These are phyloP conservation scores for Nasturtium officinale DNA, from an alignment of 345 rosid genomes.

Conservation along the genomic window DNA sequence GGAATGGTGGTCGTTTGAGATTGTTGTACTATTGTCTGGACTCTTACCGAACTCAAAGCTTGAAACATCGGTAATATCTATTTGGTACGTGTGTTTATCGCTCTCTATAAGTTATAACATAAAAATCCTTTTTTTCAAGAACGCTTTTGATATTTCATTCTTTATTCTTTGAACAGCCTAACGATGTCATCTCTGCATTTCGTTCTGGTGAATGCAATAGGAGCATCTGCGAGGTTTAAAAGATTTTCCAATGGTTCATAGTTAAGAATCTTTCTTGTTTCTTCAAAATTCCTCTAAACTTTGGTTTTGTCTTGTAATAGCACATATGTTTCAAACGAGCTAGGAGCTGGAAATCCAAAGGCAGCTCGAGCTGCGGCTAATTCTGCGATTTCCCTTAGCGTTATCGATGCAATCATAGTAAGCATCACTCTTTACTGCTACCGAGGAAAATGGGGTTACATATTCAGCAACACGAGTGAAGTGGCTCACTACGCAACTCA, in stretches of 20 bases:
- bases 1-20: conserved; percentile 62
- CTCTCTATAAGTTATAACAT: background rate
- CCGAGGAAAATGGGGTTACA: conserved; percentile 43
- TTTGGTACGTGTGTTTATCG: conserved; percentile 45
- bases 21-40: conserved; percentile 53
- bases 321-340: conserved; percentile 56
- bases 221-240: conserved; percentile 59
- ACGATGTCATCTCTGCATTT: conserved; percentile 48
- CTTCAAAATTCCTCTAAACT: background rate
- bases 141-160: conserved; percentile 4
- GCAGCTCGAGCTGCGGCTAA: conserved; percentile 47
- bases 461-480: conserved; percentile 45
- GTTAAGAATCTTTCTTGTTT: background rate
- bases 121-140: background rate
- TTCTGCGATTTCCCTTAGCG: conserved; percentile 31
- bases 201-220: conserved; percentile 48
- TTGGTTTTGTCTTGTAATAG: conserved; percentile 23
- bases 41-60: conserved; percentile 55
- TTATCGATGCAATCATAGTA: conserved; percentile 41
- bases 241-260: background rate
- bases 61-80: conserved; percentile 61
- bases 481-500: conserved; percentile 47
- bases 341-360: conserved; percentile 54
- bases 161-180: conserved; percentile 44
- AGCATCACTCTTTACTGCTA: conserved; percentile 36